Conservation (phyloP, 371 early-diverging fungal genomes). For the Mortierella sp. region DNA sequence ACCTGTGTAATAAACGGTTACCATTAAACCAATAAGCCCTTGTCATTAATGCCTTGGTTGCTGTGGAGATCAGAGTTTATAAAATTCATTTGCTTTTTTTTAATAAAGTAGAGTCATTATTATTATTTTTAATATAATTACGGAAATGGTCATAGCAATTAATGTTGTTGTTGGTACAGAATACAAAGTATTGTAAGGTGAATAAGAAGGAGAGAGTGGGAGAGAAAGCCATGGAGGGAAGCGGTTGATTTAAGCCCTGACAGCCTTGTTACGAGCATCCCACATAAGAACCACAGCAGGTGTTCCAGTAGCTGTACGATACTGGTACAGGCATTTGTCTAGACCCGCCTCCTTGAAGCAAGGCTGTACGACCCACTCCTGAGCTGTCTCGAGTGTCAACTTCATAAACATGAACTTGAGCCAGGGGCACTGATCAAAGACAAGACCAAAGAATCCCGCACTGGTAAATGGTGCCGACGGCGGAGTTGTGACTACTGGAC, state of each 20-base stretch:
- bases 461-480: constrained; percentile 31
- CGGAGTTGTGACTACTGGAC: not conserved
- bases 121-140: not conserved
- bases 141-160: not conserved
- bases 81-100: no score
- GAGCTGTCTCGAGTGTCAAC: constrained; percentile 49
- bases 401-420: constrained; percentile 55
- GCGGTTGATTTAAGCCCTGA: not conserved
- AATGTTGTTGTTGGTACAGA: not conserved
- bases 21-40: no score
- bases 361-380: constrained; percentile 53
- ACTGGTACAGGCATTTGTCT: constrained; percentile 50
- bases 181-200: not conserved
- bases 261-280: constrained; percentile 30
- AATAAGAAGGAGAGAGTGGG: not conserved
- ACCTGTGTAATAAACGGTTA: no score
- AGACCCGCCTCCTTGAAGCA: constrained; percentile 39
- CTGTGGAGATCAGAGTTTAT: no score
- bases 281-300: constrained; percentile 56
- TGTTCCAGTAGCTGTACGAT: constrained; percentile 40
- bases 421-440: constrained; percentile 25
- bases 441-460: constrained; percentile 34
- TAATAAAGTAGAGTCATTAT: no score
- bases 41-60: no score
- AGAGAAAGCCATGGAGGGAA: not conserved